These are phyloP conservation scores for Termitomyces bulborhizus DNA, from an alignment of 768 basidiomycete species.

Conservation along the genomic window DNA sequence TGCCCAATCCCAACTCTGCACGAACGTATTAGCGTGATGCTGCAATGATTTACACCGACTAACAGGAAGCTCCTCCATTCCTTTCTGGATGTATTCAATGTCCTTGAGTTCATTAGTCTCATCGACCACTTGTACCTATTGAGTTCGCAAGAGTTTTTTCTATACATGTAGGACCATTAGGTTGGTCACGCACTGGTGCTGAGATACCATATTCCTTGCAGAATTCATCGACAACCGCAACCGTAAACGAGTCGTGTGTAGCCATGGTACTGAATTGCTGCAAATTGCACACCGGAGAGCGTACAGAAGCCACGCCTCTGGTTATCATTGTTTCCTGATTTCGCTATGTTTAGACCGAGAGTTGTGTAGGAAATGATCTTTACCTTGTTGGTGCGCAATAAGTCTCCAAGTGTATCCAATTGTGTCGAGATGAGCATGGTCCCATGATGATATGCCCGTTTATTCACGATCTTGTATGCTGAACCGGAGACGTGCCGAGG, in stretches of 20 bases:
- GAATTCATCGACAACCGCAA: constrained; percentile 68
- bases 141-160: neutral
- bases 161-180: neutral
- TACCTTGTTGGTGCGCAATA: constrained; percentile 66
- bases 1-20: constrained; percentile 87
- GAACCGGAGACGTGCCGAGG: constrained; percentile 84
- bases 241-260: constrained; percentile 65
- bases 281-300: constrained; percentile 89
- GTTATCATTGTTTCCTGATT: constrained; percentile 71
- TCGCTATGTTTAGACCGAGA: neutral
- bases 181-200: constrained; percentile 20
- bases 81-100: constrained; percentile 57
- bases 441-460: constrained; percentile 94
- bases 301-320: constrained; percentile 84
- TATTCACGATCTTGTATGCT: constrained; percentile 91
- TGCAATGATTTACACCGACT: constrained; percentile 13
- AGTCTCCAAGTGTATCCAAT: constrained; percentile 63
- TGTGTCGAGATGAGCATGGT: constrained; percentile 94
- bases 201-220: constrained; percentile 42
- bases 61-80: constrained; percentile 72
- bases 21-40: neutral
- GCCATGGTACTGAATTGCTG: constrained; percentile 41
- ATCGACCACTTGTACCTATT: constrained; percentile 34
- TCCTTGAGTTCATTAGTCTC: constrained; percentile 37
- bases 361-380: constrained; percentile 6